These are phyloP conservation scores for Candida boidinii DNA, from an alignment of 805 yeast species.

Conservation along the genomic window DNA sequence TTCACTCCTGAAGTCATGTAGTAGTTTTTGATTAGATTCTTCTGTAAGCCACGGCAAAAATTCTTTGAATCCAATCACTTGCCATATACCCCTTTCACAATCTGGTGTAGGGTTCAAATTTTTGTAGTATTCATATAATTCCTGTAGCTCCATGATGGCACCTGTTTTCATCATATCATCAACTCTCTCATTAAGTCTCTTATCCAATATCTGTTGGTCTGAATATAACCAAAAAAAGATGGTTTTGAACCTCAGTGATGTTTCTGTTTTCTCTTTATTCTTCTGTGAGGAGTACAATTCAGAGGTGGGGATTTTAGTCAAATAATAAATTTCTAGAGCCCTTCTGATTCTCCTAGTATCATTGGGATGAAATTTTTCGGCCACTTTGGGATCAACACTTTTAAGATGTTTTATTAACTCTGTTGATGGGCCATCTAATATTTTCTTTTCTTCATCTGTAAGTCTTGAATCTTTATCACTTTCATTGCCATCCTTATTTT, in stretches of 20 bases:
- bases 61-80: conserved; percentile 90
- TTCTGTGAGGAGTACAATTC: conserved; percentile 60
- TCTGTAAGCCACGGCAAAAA: conserved; percentile 48
- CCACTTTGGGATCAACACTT: conserved; percentile 59
- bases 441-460: conserved; percentile 21
- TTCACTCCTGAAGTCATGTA: conserved; percentile 28
- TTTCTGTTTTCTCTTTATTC: conserved; percentile 29
- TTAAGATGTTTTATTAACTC: conserved; percentile 38
- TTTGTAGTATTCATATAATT: conserved; percentile 41
- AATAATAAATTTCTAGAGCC: conserved; percentile 70
- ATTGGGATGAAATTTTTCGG: conserved; percentile 84
- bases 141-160: conserved; percentile 58
- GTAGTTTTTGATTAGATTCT: neutral
- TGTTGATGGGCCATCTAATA: conserved; percentile 51
- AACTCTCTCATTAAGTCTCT: conserved; percentile 68
- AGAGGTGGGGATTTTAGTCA: conserved; percentile 62
- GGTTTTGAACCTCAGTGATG: conserved; percentile 48
- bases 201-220: conserved; percentile 45
- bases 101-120: conserved; percentile 31
- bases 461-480: conserved; percentile 22
- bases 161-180: conserved; percentile 74
- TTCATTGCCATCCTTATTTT: neutral
- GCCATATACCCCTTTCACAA: conserved; percentile 77
- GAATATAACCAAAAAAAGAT: conserved; percentile 80
- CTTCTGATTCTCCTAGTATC: conserved; percentile 72